Evolutionary conservation across 164 flowering plant species (phyloP).

Genomic region (Tetracentron sinense): DNA sequence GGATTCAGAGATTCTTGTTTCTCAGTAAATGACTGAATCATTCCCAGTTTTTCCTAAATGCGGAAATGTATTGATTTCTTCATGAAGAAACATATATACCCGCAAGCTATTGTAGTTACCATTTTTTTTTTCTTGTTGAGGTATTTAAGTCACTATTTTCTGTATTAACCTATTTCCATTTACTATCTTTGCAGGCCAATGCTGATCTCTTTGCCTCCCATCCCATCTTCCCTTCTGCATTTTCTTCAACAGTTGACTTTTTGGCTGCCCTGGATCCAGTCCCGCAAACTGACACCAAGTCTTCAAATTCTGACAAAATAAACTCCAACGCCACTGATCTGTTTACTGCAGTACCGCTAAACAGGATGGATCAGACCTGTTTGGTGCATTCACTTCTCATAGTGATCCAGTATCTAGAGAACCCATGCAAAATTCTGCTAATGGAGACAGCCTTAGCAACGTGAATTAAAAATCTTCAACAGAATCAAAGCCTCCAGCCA

Average conservation of each 20-base stretch:
- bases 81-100: too few relatives aligned
- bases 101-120: too few relatives aligned
- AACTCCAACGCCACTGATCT: slow-evolving; percentile 52
- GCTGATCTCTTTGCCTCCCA: slow-evolving; percentile 74
- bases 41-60: too few relatives aligned
- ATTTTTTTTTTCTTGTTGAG: too few relatives aligned
- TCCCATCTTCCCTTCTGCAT: slow-evolving; percentile 49
- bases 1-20: too few relatives aligned
- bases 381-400: slow-evolving; percentile 64
- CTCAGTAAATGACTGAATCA: too few relatives aligned
- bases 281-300: slow-evolving; percentile 33
- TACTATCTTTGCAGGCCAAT: slow-evolving; percentile 34
- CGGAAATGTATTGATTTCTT: too few relatives aligned
- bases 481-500: slow-evolving; percentile 38
- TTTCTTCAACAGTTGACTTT: slow-evolving; percentile 60
- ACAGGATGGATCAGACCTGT: slow-evolving; percentile 69
- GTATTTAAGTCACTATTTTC: too few relatives aligned
- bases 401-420: slow-evolving; percentile 38
- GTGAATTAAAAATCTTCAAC: slow-evolving; percentile 26
- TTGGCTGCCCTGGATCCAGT: slow-evolving; percentile 55
- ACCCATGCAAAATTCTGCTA: slow-evolving; percentile 28
- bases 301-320: slow-evolving; percentile 33
- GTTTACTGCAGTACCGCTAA: slow-evolving; percentile 79
- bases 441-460: slow-evolving; percentile 21
- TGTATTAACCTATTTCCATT: not conserved